Percentiles rank a stretch among this genome's conserved stretches.
These are phyloP conservation scores for Amylocystis lapponica DNA, from an alignment of 768 basidiomycete species.

Conservation along the genomic window DNA sequence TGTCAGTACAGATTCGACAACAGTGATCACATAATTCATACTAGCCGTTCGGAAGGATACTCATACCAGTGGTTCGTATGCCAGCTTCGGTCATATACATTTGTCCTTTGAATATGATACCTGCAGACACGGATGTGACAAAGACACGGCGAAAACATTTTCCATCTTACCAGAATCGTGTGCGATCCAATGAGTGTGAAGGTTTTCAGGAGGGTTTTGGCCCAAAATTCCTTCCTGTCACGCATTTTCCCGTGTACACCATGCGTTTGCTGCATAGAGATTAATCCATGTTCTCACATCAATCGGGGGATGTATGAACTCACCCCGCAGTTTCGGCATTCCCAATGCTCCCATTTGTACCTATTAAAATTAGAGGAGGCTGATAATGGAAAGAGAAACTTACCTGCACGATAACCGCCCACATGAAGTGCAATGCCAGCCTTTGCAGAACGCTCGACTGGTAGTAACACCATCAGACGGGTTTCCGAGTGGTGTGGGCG, in stretches of 20 bases:
- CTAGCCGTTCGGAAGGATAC: conserved; percentile 8
- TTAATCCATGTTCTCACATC: too few relatives aligned
- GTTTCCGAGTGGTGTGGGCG: conserved; percentile 24
- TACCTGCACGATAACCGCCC: conserved; percentile 74
- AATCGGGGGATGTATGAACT: conserved; percentile 5
- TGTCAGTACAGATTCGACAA: too few relatives aligned
- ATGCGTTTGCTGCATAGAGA: conserved; percentile 6
- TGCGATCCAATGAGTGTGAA: conserved; percentile 8
- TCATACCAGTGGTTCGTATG: too few relatives aligned
- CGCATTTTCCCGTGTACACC: conserved; percentile 19
- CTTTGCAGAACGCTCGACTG: conserved; percentile 51
- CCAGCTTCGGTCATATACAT: too few relatives aligned
- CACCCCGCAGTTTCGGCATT: conserved; percentile 61
- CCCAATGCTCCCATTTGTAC: conserved; percentile 70
- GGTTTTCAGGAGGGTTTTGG: conserved; percentile 11
- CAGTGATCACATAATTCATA: neutral
- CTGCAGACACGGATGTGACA: too few relatives aligned
- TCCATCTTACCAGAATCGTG: conserved; percentile 18
- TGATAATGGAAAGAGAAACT: conserved; percentile 10
- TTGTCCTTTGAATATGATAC: too few relatives aligned
- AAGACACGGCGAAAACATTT: too few relatives aligned
- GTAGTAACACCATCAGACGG: conserved; percentile 38
- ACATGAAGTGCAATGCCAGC: conserved; percentile 64
- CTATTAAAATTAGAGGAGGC: conserved; percentile 29
- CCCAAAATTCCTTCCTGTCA: conserved; percentile 34